Conservation (phyloP, 208 protist genomes). For the Leishmania gerbilli region DNA sequence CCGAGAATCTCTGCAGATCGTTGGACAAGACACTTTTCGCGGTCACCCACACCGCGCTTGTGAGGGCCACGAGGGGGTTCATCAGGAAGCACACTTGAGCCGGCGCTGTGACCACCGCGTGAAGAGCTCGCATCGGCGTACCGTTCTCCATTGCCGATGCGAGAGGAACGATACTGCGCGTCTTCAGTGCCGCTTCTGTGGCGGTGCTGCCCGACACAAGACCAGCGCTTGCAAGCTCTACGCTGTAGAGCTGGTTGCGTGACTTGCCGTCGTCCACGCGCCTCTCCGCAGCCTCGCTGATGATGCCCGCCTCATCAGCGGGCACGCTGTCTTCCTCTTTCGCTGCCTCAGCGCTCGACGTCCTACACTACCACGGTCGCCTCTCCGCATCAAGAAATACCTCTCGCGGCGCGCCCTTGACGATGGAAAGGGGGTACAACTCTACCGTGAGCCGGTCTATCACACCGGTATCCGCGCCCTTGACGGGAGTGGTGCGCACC, state of each 20-base stretch:
- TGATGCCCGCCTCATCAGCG: too few relatives aligned
- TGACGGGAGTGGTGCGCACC: conserved; percentile 50
- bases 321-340: neutral
- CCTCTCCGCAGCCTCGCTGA: neutral
- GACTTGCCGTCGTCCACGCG: conserved; percentile 26
- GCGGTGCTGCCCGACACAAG: neutral
- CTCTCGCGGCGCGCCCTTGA: conserved; percentile 70
- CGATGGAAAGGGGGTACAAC: conserved; percentile 88
- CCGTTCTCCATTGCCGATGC: conserved; percentile 49
- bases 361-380: conserved; percentile 22
- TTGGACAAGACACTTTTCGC: conserved; percentile 36
- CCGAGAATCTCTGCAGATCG: neutral
- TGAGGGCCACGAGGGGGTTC: conserved; percentile 35
- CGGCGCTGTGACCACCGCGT: conserved; percentile 37
- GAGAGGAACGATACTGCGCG: conserved; percentile 49
- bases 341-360: neutral
- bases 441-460: conserved; percentile 88
- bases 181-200: conserved; percentile 31
- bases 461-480: conserved; percentile 64
- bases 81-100: conserved; percentile 32
- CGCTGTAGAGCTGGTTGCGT: conserved; percentile 16
- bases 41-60: conserved; percentile 32
- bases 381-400: conserved; percentile 29
- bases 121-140: conserved; percentile 49
- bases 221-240: conserved; percentile 21